Conservation (phyloP, 371 early-diverging fungal species). For the Catenaria anguillulae region DNA sequence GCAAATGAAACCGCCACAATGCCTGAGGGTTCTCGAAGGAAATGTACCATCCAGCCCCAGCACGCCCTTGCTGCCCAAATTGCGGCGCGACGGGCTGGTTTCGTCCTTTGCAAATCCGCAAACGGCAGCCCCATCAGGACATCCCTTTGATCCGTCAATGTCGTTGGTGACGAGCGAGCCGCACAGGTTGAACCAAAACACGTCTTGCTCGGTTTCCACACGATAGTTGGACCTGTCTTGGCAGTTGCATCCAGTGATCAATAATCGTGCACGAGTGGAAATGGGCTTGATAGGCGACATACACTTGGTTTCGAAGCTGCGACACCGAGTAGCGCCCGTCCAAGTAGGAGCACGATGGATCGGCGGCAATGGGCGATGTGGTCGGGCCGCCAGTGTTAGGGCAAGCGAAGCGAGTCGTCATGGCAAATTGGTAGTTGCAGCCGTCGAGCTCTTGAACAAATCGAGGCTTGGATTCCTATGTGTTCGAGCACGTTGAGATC, state of each 20-base stretch:
- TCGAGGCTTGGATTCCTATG: neutral
- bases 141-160: neutral
- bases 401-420: neutral
- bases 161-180: neutral
- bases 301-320: neutral
- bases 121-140: neutral
- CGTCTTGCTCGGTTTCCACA: neutral
- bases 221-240: neutral
- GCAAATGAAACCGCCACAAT: too few species aligned
- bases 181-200: neutral
- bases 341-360: too few species aligned
- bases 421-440: neutral
- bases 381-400: neutral
- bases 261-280: too few species aligned
- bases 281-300: too few species aligned
- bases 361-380: neutral
- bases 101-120: neutral
- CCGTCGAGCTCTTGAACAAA: neutral
- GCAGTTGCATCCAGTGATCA: too few species aligned
- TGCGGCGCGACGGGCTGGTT: neutral
- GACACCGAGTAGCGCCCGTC: neutral
- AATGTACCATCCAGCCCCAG: neutral
- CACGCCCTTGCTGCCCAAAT: neutral
- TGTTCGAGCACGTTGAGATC: too few species aligned
- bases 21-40: neutral